These are phyloP conservation scores for Saccharomycopsis amapae DNA, from an alignment of 805 yeast genomes.

Conservation along the genomic window DNA sequence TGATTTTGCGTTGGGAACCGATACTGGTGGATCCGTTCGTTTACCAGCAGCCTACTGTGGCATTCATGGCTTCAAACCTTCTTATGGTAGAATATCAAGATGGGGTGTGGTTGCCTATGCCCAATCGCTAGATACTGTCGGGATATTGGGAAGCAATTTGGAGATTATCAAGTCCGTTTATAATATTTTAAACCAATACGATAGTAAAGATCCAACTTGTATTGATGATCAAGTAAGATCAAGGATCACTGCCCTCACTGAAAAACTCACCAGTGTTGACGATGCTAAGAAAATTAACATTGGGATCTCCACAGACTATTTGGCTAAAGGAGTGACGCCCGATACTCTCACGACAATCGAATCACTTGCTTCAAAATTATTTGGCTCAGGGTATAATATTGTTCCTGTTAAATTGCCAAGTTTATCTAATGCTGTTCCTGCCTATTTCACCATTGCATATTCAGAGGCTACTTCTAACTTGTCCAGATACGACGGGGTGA, in stretches of 20 bases:
- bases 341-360: conserved; percentile 43
- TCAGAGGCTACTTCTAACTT: conserved; percentile 93
- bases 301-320: conserved; percentile 70
- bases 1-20: conserved; percentile 84
- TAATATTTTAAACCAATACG: conserved; percentile 51
- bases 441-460: conserved; percentile 82
- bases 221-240: conserved; percentile 29
- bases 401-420: conserved; percentile 65
- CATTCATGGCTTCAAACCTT: conserved; percentile 82
- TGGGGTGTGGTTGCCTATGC: conserved; percentile 93
- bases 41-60: conserved; percentile 87
- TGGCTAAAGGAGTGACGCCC: conserved; percentile 45
- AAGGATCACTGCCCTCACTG: neutral
- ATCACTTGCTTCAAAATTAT: conserved; percentile 37
- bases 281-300: conserved; percentile 37
- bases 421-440: conserved; percentile 57
- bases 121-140: conserved; percentile 92
- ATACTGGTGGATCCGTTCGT: conserved; percentile 95
- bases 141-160: conserved; percentile 56
- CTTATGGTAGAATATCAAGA: conserved; percentile 86
- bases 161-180: conserved; percentile 42
- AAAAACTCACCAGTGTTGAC: conserved; percentile 4
- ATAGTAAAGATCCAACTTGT: conserved; percentile 75
- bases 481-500: conserved; percentile 81
- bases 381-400: conserved; percentile 39